A percentile compares a stretch with the other conserved stretches of the same genome.
Conservation (phyloP, 768 basidiomycete genomes). For the Suillus hirtellus region DNA sequence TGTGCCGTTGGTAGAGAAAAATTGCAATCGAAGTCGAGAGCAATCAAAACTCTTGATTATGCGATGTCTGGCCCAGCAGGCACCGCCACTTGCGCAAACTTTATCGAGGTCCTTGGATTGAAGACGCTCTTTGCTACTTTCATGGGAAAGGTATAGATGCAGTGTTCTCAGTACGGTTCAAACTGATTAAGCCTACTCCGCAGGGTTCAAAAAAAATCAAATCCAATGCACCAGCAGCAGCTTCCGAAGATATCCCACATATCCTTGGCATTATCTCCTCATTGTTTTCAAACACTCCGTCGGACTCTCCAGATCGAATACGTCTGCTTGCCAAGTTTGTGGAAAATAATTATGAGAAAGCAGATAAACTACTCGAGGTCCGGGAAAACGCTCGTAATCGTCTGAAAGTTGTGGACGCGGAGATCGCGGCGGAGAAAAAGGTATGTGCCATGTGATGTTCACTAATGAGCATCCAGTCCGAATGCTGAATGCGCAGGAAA, state of each 20-base stretch:
- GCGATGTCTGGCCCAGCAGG: constrained; percentile 82
- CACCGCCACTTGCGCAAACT: constrained; percentile 71
- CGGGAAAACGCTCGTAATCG: constrained; percentile 68
- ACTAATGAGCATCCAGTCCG: background rate
- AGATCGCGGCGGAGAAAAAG: constrained; percentile 70
- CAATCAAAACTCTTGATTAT: constrained; percentile 90
- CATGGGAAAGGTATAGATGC: constrained; percentile 79
- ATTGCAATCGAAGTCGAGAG: constrained; percentile 71
- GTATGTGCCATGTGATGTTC: constrained; percentile 34
- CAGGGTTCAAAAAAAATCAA: constrained; percentile 69
- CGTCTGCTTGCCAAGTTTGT: constrained; percentile 93
- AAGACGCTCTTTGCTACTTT: constrained; percentile 89
- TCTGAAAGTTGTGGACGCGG: constrained; percentile 59
- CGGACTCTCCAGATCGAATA: constrained; percentile 77
- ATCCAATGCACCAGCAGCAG: constrained; percentile 42
- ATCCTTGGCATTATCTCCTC: constrained; percentile 87
- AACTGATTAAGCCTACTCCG: background rate
- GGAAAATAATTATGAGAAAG: constrained; percentile 89
- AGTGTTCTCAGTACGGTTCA: background rate
- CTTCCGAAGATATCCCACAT: constrained; percentile 84
- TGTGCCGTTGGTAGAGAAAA: constrained; percentile 61
- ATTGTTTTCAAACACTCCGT: constrained; percentile 81
- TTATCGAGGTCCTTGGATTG: constrained; percentile 85
- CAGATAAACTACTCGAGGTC: constrained; percentile 89
- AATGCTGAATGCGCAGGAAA: constrained; percentile 39